phyloP scores from a whole-genome alignment of 345 rosid genomes.

The Theobroma cacao region DNA sequence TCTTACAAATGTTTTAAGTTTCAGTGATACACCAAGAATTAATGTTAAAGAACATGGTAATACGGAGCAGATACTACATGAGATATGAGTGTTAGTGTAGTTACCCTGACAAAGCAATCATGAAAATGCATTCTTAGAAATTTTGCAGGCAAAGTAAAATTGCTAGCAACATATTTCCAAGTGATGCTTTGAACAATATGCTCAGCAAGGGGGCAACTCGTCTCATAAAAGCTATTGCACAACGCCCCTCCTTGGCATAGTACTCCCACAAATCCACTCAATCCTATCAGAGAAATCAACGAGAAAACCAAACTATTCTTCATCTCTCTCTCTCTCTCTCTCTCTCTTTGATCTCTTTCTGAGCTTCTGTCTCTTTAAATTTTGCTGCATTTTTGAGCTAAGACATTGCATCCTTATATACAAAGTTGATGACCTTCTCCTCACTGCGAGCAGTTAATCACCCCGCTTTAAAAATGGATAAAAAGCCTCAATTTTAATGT shows the following conservation, averaged over 20 bases:
- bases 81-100: background rate
- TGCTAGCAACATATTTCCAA: constrained; percentile 27
- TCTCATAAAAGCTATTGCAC: constrained; percentile 34
- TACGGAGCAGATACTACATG: too few relatives aligned
- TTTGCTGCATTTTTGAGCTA: background rate
- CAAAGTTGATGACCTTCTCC: background rate
- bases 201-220: constrained; percentile 39
- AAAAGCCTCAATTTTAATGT: background rate
- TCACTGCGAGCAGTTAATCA: background rate
- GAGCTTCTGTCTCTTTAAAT: background rate
- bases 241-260: constrained; percentile 25
- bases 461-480: background rate
- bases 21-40: too few relatives aligned
- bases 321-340: constrained; percentile 5
- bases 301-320: constrained; percentile 12
- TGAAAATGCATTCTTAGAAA: constrained; percentile 63
- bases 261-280: background rate
- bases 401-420: background rate
- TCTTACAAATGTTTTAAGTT: too few relatives aligned
- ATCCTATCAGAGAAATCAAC: constrained; percentile 17
- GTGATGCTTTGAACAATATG: constrained; percentile 31
- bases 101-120: constrained; percentile 65
- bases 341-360: background rate
- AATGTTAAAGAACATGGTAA: too few relatives aligned
- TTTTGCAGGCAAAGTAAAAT: constrained; percentile 42